Percentiles rank a stretch among this genome's conserved stretches.
Evolutionary conservation across 2,329 filamentous ascomycete species (phyloP).

Genomic region (Amesomyces nigricolor): DNA sequence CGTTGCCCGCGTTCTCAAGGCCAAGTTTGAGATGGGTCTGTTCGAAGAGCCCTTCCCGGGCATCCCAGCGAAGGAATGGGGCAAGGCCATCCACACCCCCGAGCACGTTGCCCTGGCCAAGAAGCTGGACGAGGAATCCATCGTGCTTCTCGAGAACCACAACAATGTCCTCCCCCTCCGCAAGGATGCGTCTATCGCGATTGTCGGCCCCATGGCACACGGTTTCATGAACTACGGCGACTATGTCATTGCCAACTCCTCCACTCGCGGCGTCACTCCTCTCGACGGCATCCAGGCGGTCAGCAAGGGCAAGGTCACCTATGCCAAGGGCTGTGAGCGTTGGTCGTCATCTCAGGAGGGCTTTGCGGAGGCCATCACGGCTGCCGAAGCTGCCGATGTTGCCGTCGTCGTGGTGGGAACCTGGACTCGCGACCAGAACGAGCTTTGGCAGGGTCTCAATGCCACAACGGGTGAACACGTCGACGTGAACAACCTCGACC

Average conservation of each 20-base stretch:
- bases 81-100: conserved; percentile 56
- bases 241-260: conserved; percentile 62
- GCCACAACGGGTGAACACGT: conserved; percentile 72
- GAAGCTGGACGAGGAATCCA: conserved; percentile 59
- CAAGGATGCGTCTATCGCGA: conserved; percentile 62
- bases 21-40: conserved; percentile 64
- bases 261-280: conserved; percentile 62
- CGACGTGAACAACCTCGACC: conserved; percentile 56
- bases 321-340: conserved; percentile 64
- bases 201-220: conserved; percentile 71
- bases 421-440: conserved; percentile 66
- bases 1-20: conserved; percentile 57
- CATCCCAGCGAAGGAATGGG: conserved; percentile 49
- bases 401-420: conserved; percentile 70
- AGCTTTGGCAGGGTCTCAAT: conserved; percentile 66
- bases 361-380: conserved; percentile 60
- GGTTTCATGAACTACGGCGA: conserved; percentile 70
- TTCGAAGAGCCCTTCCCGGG: conserved; percentile 65
- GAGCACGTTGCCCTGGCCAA: conserved; percentile 54
- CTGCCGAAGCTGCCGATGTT: conserved; percentile 61
- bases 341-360: conserved; percentile 67
- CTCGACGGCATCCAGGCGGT: conserved; percentile 61
- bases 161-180: conserved; percentile 47
- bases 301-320: conserved; percentile 56
- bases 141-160: conserved; percentile 56